Conservation (phyloP, 2,329 filamentous ascomycete genomes). For the Metarhizium sp. region DNA sequence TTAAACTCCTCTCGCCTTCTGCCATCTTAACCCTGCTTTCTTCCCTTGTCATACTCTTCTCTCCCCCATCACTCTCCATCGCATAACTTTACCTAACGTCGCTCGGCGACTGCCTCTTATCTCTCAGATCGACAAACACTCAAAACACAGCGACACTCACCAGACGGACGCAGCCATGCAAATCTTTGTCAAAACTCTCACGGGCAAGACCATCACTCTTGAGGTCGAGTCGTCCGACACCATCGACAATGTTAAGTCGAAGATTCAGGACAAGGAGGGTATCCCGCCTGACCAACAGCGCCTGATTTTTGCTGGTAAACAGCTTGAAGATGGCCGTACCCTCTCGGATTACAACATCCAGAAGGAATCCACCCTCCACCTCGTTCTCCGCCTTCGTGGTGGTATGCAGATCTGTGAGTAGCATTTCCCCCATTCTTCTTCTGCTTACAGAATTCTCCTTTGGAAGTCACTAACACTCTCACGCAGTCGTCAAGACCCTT, state of each 20-base stretch:
- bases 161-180: slow-evolving; percentile 12
- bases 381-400: slow-evolving; percentile 63
- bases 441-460: background rate
- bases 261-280: slow-evolving; percentile 98
- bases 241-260: slow-evolving; percentile 95
- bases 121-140: slow-evolving; percentile 11
- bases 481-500: slow-evolving; percentile 62
- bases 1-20: slow-evolving; percentile 20
- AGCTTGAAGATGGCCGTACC: slow-evolving; percentile 77
- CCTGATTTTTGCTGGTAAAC: slow-evolving; percentile 92
- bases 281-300: slow-evolving; percentile 96
- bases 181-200: slow-evolving; percentile 39
- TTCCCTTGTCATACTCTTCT: slow-evolving; percentile 10
- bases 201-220: slow-evolving; percentile 49
- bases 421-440: background rate
- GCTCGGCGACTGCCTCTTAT: slow-evolving; percentile 10
- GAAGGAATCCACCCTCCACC: slow-evolving; percentile 60
- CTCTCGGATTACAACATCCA: slow-evolving; percentile 49
- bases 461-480: slow-evolving; percentile 9
- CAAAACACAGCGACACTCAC: slow-evolving; percentile 2
- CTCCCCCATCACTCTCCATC: slow-evolving; percentile 7
- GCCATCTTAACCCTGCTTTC: slow-evolving; percentile 6
- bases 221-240: slow-evolving; percentile 85
- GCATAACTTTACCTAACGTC: background rate
- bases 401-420: slow-evolving; percentile 57